Evolutionary conservation across 179 eudicot genomes (phyloP), one percentile per base, ranked within the genome.

Genomic region (Silene noctiflora): DNA sequence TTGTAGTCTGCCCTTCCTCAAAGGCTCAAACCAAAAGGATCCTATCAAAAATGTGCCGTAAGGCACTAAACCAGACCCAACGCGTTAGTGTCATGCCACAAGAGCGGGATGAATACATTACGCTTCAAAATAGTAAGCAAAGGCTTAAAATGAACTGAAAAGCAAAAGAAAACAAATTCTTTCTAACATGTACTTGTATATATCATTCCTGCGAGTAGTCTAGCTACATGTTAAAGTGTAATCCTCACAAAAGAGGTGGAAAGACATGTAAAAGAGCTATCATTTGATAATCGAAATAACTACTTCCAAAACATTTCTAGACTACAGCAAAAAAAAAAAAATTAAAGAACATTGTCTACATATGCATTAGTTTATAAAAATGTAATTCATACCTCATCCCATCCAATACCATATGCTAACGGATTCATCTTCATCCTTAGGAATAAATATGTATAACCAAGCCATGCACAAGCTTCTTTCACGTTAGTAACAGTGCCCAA

Each of bases 401-500:
- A 96, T 77, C 98, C 99, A 76, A 96, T 91, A 60, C 99, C 99
- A 86, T 96, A 96, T 62, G 96, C 99, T 86, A 96, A 84, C 19
- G 99, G 99, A 85, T 96, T 96, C 91, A 86, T 88, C 89, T 91
- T 93, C 99, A 96, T 96, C 88, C 99, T 87, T 78, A 96, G 88
- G 76, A 91, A 96, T 61, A 96, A 89, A 83, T 96, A 96, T 2
- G 98, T 96, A 73, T 96, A 96, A 25, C 99, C 97, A 81, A 96
- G 98, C 99, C 99, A 96, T 31, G 99, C 99, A 87, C 98, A 96
- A 80, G 99, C 99, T 83, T 96, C 99, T 90, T 96, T 96, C 78
- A 96, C 98, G 87, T 96, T 96, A 76, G 99, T 96, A 51, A 96
- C 99, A 65, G 99, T 96, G 65, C 99, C 99, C 84, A 96, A 71